phyloP scores from a whole-genome alignment of 2,329 filamentous ascomycete genomes.

The Ophiostoma novo-ulmi region DNA sequence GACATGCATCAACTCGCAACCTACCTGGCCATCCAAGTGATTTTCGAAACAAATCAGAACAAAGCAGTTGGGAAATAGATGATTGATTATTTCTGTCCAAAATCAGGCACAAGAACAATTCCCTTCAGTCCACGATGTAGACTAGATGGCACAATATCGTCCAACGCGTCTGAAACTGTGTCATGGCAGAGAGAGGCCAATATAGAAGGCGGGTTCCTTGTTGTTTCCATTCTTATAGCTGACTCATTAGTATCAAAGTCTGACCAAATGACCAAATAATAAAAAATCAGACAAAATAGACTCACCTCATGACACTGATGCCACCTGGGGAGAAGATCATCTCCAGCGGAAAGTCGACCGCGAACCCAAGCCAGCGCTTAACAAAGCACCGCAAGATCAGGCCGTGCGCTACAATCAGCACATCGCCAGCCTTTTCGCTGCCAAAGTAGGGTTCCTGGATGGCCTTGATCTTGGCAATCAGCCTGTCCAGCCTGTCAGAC shows the following conservation, averaged over 20 bases:
- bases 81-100: neutral
- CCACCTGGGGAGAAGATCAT: conserved; percentile 44
- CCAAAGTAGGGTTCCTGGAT: conserved; percentile 40
- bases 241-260: neutral
- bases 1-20: neutral
- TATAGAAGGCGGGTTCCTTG: conserved; percentile 38
- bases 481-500: conserved; percentile 38
- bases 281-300: conserved; percentile 26
- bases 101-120: neutral
- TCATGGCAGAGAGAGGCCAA: conserved; percentile 31
- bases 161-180: neutral
- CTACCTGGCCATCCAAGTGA: neutral
- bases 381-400: conserved; percentile 43
- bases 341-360: conserved; percentile 38
- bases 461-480: conserved; percentile 39
- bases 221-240: conserved; percentile 36
- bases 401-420: conserved; percentile 40
- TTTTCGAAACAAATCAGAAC: neutral
- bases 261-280: too few species aligned
- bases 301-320: conserved; percentile 40
- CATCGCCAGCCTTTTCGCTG: conserved; percentile 37
- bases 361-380: conserved; percentile 43
- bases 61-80: too few species aligned
- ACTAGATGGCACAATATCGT: neutral
- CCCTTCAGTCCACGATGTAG: neutral